These are phyloP conservation scores for Coniochaeta sp. DNA, from an alignment of 2,329 filamentous ascomycete genomes.

Conservation along the genomic window DNA sequence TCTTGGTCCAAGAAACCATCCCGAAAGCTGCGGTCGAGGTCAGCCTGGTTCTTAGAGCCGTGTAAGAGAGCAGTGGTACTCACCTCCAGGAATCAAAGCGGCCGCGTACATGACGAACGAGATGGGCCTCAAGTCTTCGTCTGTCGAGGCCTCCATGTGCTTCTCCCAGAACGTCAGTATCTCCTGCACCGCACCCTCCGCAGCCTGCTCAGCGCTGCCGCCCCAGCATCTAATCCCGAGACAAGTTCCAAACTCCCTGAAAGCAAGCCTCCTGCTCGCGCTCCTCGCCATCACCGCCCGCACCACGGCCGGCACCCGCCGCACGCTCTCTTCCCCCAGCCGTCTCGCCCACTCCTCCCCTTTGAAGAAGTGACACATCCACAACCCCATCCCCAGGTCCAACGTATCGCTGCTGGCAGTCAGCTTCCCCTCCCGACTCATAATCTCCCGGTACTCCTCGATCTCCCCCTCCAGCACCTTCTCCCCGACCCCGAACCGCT, in stretches of 20 bases:
- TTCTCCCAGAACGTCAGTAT: slow-evolving; percentile 27
- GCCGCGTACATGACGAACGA: slow-evolving; percentile 51
- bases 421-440: slow-evolving; percentile 33
- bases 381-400: slow-evolving; percentile 54
- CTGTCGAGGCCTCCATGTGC: slow-evolving; percentile 21
- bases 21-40: slow-evolving; percentile 6
- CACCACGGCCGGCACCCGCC: slow-evolving; percentile 16
- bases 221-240: slow-evolving; percentile 36
- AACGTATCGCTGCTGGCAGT: slow-evolving; percentile 40
- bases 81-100: slow-evolving; percentile 46
- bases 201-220: slow-evolving; percentile 21
- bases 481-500: slow-evolving; percentile 13
- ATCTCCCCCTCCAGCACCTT: slow-evolving; percentile 38
- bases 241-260: slow-evolving; percentile 47
- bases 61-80: slow-evolving; percentile 17
- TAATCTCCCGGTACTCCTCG: slow-evolving; percentile 41
- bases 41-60: not conserved
- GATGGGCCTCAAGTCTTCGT: slow-evolving; percentile 41
- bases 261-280: slow-evolving; percentile 32
- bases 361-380: slow-evolving; percentile 44
- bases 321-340: slow-evolving; percentile 23
- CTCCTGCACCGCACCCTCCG: slow-evolving; percentile 13
- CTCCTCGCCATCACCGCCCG: slow-evolving; percentile 15
- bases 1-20: slow-evolving; percentile 7
- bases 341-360: slow-evolving; percentile 39